Base-by-base conservation (phyloP, 495 filamentous ascomycete genomes). In the Ascodesmis nigricans region DNA sequence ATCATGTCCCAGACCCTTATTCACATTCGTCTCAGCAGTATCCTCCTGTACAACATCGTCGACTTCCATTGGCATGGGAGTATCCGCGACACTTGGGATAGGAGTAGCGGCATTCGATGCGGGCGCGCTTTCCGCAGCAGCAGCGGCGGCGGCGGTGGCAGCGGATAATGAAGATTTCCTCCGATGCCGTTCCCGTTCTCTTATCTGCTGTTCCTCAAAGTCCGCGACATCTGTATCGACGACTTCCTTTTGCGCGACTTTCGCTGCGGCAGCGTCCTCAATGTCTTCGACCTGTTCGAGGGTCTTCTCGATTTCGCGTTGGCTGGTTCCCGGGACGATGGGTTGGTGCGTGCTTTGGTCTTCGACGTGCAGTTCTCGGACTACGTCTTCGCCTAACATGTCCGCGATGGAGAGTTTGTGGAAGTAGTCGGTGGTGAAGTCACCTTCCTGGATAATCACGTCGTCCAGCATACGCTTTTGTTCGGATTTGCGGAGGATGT, bases 381-480 rank as follows among this genome's bases (percentile, higher is more conserved):
- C 39, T n/a, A 52, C 41, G 7, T 52, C 48, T 21, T 52, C 49
- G 17, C 48, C 49, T 10, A 52, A 63, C 45, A 79, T 69, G 35
- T 78, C 77, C 29, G 69, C 65, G 29, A 72, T 69, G 2, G 61
- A 67, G 29, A 82, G 58, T 49, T 80, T 81, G 48, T 79, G 80
- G 60, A 93, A 87, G 58, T 91, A 84, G 53, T 95, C 90, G 0
- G 90, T 99, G 1, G 82, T 99, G 56, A 99, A 99, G 45, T 84
- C 82, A 31, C 90, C 90, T 53, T 93, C 83, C 53, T 99, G 90
- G 45, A 99, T 99, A 36, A 99, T 81, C 17, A 95, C 78, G 46
- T 95, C 84, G 46, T 99, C 90, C 0, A 99, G 60, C 75, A 95
- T 82, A 38, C 83, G 75, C 58, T 99, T 99, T 53, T 99, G 90